phyloP scores from a whole-genome alignment of 257 asterid genomes.

The Handroanthus guayacan region DNA sequence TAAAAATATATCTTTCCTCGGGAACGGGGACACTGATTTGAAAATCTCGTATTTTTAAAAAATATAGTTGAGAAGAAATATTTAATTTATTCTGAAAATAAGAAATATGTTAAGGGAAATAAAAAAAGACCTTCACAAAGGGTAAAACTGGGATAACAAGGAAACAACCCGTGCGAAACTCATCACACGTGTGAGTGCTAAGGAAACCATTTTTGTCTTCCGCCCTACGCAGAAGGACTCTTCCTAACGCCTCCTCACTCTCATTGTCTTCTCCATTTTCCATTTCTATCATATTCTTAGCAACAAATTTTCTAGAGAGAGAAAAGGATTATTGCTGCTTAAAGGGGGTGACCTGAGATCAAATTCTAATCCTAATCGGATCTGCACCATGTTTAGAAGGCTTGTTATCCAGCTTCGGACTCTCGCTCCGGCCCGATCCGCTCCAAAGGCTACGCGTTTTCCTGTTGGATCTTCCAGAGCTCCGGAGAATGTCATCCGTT shows the following conservation, averaged over 20 bases:
- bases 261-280: conserved; percentile 19
- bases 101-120: no score
- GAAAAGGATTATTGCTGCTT: conserved; percentile 1
- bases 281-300: background rate
- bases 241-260: conserved; percentile 30
- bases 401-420: conserved; percentile 60
- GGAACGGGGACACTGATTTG: no score
- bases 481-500: conserved; percentile 44
- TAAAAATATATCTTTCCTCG: no score
- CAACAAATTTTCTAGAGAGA: conserved; percentile 25
- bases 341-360: conserved; percentile 68
- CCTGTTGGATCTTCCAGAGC: conserved; percentile 48
- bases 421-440: conserved; percentile 60
- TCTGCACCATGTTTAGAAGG: conserved; percentile 81
- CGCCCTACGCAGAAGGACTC: conserved; percentile 36
- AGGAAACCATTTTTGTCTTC: background rate
- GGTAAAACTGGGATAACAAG: background rate
- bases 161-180: background rate
- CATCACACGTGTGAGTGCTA: conserved; percentile 35
- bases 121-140: background rate
- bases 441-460: conserved; percentile 46
- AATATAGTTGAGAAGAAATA: background rate
- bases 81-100: no score
- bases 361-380: conserved; percentile 40
- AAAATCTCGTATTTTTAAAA: no score